Evolutionary conservation across 2,329 filamentous ascomycete genomes (phyloP), one percentile per base, ranked within the genome.

Genomic region (Didymellaceae sp.): DNA sequence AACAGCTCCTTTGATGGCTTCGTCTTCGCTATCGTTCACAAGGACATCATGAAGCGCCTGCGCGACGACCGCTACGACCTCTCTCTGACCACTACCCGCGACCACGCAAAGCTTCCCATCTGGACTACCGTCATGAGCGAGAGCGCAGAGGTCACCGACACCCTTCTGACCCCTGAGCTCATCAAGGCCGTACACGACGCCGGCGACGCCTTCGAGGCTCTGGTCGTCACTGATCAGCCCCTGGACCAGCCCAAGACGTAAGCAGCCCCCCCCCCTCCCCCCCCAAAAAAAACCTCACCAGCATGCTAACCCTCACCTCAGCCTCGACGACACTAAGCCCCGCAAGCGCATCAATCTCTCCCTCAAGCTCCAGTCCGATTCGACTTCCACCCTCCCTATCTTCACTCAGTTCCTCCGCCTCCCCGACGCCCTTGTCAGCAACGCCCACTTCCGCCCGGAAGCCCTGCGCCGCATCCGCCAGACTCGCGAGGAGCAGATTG

Each of bases 91-190:
- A 86, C 86, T 59, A 97, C 93, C 70, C 96, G 96, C 82, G 94
- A 99, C 68, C 85, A 92, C 76, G 72, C 88, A 46, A 97, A 96
- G 80, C 85, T 99, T 25, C 93, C 94, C 25, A 77, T 82, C 58
- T 99, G 92, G 92, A 81, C 88, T 46, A 96, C 91, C 10, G 85
- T 97, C 68, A 97, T 99, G 94, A 95, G 86, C 69, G 94, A 99
- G 81, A 96, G 87, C 75, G 91, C 92, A 51, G 94, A 97, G 77
- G 87, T 99, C 64, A 97, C 92, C 10, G 90, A 97, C 35, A 80
- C 85, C 6, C 79, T 99, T 60, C 82, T 99, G 41, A 96, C 91
- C 4, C 82, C 88, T n/a, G 93, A 97, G 65, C 82, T 99, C 28
- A 83, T 91, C 74, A 84, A 88, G 66, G 91, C 90, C 13, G 80